Conservation (phyloP, 495 filamentous ascomycete genomes). For the Aspergillus taichungensis region DNA sequence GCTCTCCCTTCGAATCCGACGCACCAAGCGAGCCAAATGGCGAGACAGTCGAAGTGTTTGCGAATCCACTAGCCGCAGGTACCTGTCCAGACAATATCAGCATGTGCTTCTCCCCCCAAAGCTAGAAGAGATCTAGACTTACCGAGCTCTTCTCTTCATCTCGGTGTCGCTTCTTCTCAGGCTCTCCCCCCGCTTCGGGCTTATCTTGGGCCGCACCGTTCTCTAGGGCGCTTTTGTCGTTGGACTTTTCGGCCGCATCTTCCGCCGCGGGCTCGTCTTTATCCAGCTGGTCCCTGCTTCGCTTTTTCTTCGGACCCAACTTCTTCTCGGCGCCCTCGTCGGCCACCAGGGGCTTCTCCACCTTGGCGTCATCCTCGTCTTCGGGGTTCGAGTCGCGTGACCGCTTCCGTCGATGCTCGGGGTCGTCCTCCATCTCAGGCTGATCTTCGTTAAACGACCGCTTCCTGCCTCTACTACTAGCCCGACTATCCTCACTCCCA, state of each 20-base stretch:
- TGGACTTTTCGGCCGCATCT: conserved; percentile 10
- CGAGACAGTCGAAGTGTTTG: conserved; percentile 42
- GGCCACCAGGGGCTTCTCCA: neutral
- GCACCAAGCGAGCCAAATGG: conserved; percentile 39
- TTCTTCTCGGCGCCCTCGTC: conserved; percentile 8
- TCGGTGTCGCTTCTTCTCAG: conserved; percentile 39
- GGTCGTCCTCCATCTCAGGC: conserved; percentile 20
- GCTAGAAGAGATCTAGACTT: neutral
- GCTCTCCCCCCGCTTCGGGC: conserved; percentile 20
- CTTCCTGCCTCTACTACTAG: conserved; percentile 42
- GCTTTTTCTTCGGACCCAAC: conserved; percentile 39
- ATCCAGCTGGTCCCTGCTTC: conserved; percentile 45
- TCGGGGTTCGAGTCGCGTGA: conserved; percentile 32
- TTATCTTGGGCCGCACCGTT: conserved; percentile 9
- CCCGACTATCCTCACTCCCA: conserved; percentile 10
- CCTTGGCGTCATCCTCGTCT: conserved; percentile 4
- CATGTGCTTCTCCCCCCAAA: neutral
- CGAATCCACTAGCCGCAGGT: conserved; percentile 41
- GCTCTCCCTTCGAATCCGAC: conserved; percentile 11
- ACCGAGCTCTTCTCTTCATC: conserved; percentile 30
- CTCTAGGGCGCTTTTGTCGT: conserved; percentile 14
- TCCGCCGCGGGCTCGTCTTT: conserved; percentile 23
- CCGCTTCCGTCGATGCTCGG: conserved; percentile 32
- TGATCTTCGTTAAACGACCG: conserved; percentile 47
- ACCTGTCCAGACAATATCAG: conserved; percentile 18